Evolutionary conservation across 2,329 filamentous ascomycete genomes (phyloP), one percentile per base, ranked within the genome.

Genomic region (Basipetospora sp.): DNA sequence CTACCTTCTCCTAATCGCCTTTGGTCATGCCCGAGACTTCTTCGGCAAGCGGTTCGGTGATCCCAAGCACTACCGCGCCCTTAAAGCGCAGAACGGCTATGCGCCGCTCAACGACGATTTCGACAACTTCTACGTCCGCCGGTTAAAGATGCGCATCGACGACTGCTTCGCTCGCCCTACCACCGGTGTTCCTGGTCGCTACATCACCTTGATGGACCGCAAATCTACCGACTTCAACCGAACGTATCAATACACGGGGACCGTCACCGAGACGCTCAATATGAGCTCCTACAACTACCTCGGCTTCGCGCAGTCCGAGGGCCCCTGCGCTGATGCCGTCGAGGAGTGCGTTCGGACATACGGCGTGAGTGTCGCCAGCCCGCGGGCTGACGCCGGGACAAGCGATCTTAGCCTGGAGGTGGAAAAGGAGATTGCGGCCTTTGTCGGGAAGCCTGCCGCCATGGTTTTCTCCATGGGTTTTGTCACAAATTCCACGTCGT

Each of bases 391-490:
- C 53, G 69, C 74, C 27, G 90, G 90, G 48, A 94, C 87, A 2
- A 79, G 81, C 3, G 90, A 96, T 53, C 66, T 98, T 41, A 79
- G 85, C 40, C 50, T 83, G 26, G 88, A 98, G 56, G 87, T 94
- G 3, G 90, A 98, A 64, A 76, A 80, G 20, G 71, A 93, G 52
- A 74, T 96, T 47, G 90, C 90, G 32, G 70, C 73, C 31, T 98
- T 98, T 52, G 84, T 96, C 28, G 88, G 87, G 55, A 98, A 96
- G 65, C 81, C 87, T 41, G 76, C 83, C 19, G 80, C 90, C 19
- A 94, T 94, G 79, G 79, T 98, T 37, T 96, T 96, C 64, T 94
- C 88, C 17, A 98, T 98, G 90, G 90, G 90, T 25, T 98, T 94
- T 55, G 86, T 87, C 44, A 98, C 90, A 45, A 98, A 98, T 53